A percentile compares a stretch with the other conserved stretches of the same genome.
phyloP scores from a whole-genome alignment of 768 basidiomycete species.

The Boletus tomentosulus region DNA sequence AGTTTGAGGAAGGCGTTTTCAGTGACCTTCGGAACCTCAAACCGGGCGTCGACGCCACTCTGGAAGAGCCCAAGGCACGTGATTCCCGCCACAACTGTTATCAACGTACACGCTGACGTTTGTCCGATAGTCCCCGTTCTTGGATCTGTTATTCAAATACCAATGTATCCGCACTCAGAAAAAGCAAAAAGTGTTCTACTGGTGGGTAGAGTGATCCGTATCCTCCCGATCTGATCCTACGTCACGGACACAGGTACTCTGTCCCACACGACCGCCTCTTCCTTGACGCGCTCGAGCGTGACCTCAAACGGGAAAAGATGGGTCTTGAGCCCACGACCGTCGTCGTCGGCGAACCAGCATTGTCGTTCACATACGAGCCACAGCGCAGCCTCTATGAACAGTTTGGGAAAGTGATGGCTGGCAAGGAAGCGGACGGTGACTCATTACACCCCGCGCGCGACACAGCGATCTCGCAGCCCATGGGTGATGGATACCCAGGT shows the following conservation, averaged over 20 bases:
- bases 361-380: slow-evolving; percentile 85
- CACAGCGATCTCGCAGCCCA: slow-evolving; percentile 3
- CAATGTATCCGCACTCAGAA: slow-evolving; percentile 97
- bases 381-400: slow-evolving; percentile 86
- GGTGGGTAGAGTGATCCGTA: slow-evolving; percentile 46
- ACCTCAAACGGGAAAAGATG: slow-evolving; percentile 93
- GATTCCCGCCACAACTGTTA: neutral
- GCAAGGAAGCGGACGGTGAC: slow-evolving; percentile 34
- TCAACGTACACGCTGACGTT: neutral
- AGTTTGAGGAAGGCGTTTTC: slow-evolving; percentile 97
- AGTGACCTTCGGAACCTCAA: slow-evolving; percentile 91
- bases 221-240: neutral
- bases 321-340: slow-evolving; percentile 81
- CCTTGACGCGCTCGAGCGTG: slow-evolving; percentile 93
- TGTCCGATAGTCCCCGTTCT: slow-evolving; percentile 70
- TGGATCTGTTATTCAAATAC: slow-evolving; percentile 92
- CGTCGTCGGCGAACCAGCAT: slow-evolving; percentile 74
- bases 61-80: slow-evolving; percentile 94
- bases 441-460: slow-evolving; percentile 31
- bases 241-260: slow-evolving; percentile 64
- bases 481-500: slow-evolving; percentile 13
- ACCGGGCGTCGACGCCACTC: slow-evolving; percentile 85
- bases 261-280: slow-evolving; percentile 97
- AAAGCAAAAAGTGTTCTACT: slow-evolving; percentile 99
- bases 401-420: slow-evolving; percentile 50